These are phyloP conservation scores for Primulina tabacum DNA, from an alignment of 257 asterid genomes.

Conservation along the genomic window DNA sequence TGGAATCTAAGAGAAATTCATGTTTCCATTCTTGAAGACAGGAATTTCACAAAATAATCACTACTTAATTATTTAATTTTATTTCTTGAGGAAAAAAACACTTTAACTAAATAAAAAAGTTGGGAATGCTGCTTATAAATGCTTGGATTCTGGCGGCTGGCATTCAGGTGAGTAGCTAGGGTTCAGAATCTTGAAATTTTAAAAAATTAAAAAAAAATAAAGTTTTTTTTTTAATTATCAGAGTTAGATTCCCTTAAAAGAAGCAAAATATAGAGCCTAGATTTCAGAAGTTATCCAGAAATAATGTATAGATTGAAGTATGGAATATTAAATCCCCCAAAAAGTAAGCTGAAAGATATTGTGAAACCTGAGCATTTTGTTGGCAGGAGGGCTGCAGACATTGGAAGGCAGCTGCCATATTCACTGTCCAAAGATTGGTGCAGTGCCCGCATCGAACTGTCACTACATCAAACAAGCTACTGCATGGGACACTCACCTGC, in stretches of 20 bases:
- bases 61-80: not conserved
- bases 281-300: constrained; percentile 40
- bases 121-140: constrained; percentile 7
- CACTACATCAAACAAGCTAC: constrained; percentile 69
- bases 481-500: constrained; percentile 96
- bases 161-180: constrained; percentile 15
- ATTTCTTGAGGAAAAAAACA: not conserved
- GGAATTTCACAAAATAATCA: constrained; percentile 24
- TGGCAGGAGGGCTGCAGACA: constrained; percentile 27
- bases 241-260: constrained; percentile 52
- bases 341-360: constrained; percentile 27
- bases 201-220: not conserved
- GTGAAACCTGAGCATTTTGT: constrained; percentile 30
- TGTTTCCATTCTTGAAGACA: constrained; percentile 65
- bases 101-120: constrained; percentile 5
- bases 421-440: constrained; percentile 75
- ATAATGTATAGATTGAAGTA: too few relatives aligned
- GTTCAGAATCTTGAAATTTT: constrained; percentile 19
- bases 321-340: not conserved
- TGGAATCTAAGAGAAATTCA: constrained; percentile 18
- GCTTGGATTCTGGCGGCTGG: constrained; percentile 48
- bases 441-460: constrained; percentile 96
- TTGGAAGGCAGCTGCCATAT: constrained; percentile 89
- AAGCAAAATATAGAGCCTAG: constrained; percentile 46
- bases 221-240: not conserved